phyloP scores from a whole-genome alignment of 305 asterid species.

The Plantago coronopus region DNA sequence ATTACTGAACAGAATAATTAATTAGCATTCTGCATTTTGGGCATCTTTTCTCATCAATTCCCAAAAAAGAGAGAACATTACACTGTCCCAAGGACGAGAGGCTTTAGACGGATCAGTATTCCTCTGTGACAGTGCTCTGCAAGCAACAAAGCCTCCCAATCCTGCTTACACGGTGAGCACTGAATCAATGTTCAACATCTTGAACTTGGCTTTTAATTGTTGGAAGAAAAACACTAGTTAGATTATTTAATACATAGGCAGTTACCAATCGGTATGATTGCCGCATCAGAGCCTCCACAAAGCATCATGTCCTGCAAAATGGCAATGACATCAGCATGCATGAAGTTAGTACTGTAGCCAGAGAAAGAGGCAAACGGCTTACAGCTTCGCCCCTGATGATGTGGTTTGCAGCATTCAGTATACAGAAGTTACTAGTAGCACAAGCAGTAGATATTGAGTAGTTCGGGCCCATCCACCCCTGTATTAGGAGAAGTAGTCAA shows the following conservation, averaged over 20 bases:
- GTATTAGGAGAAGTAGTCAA: conserved; percentile 23
- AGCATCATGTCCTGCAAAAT: conserved; percentile 91
- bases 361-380: conserved; percentile 34
- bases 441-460: conserved; percentile 97
- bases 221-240: background rate
- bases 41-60: conserved; percentile 11
- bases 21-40: conserved; percentile 22
- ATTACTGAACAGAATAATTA: conserved; percentile 13
- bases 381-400: conserved; percentile 96
- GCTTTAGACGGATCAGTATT: conserved; percentile 77
- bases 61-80: conserved; percentile 38
- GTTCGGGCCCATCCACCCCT: conserved; percentile 99
- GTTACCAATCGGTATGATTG: conserved; percentile 68
- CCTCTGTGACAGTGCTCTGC: conserved; percentile 47
- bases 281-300: conserved; percentile 95
- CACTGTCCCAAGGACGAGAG: conserved; percentile 94
- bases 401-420: conserved; percentile 94
- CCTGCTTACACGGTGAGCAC: conserved; percentile 29
- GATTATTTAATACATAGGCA: conserved; percentile 7
- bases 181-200: conserved; percentile 20
- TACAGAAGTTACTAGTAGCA: conserved; percentile 94
- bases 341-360: background rate
- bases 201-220: conserved; percentile 13
- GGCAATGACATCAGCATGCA: conserved; percentile 27
- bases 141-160: conserved; percentile 50